phyloP scores from a whole-genome alignment of 2,329 filamentous ascomycete species.

The Penicillium sp. region DNA sequence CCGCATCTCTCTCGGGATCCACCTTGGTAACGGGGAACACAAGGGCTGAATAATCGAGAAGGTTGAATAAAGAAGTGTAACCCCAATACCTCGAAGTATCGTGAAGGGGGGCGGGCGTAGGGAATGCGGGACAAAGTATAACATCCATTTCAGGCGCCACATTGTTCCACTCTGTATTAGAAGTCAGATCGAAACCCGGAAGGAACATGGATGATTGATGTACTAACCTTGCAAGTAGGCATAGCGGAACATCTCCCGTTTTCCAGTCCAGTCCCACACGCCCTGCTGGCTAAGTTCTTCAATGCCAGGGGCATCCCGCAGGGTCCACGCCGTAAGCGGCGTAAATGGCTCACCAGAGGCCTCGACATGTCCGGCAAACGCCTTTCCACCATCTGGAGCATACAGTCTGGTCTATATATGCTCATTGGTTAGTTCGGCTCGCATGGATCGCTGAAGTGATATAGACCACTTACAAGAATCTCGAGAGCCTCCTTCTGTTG shows the following conservation, averaged over 20 bases:
- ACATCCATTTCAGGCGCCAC: conserved; percentile 47
- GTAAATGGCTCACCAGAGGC: background rate
- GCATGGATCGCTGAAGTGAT: background rate
- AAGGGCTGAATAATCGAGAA: conserved; percentile 64
- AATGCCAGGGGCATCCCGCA: conserved; percentile 9
- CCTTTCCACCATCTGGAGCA: conserved; percentile 9
- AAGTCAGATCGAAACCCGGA: background rate
- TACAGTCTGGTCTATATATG: conserved; percentile 5
- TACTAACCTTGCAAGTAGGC: conserved; percentile 7
- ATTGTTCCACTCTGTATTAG: conserved; percentile 8
- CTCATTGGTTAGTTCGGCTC: background rate
- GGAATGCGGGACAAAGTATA: conserved; percentile 60
- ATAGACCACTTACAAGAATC: conserved; percentile 16
- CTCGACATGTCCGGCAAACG: conserved; percentile 2
- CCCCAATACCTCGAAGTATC: conserved; percentile 59
- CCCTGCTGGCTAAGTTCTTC: conserved; percentile 9
- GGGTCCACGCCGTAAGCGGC: background rate
- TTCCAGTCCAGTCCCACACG: conserved; percentile 10
- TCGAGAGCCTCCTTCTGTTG: conserved; percentile 52
- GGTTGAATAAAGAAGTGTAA: conserved; percentile 67
- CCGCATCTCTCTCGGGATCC: conserved; percentile 37
- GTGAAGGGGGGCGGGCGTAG: conserved; percentile 55
- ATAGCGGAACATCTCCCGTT: conserved; percentile 11
- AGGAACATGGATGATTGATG: background rate
- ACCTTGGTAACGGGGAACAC: conserved; percentile 58